These are phyloP conservation scores for Moesziomyces sp. DNA, from an alignment of 1,284 basidiomycete genomes.

Conservation along the genomic window DNA sequence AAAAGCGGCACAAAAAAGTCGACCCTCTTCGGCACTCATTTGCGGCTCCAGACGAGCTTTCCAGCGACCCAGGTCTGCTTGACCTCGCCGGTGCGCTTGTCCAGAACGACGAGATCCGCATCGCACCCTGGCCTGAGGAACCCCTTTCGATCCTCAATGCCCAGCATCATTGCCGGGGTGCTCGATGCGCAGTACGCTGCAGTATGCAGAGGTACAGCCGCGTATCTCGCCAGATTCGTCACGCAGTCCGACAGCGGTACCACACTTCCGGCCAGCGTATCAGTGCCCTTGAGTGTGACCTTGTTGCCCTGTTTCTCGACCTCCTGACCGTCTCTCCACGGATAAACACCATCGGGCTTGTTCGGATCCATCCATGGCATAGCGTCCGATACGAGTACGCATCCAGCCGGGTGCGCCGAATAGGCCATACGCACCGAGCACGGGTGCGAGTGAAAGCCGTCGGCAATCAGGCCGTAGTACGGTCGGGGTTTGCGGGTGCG, in stretches of 20 bases:
- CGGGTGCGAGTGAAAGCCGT: conserved; percentile 89
- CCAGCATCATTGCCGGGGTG: conserved; percentile 83
- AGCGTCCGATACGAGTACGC: conserved; percentile 87
- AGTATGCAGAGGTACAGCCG: conserved; percentile 81
- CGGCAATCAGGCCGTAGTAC: conserved; percentile 86
- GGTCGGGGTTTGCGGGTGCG: conserved; percentile 67
- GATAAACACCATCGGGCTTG: conserved; percentile 82
- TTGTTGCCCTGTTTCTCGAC: conserved; percentile 83
- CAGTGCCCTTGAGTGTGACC: conserved; percentile 83
- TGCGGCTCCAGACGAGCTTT: conserved; percentile 59
- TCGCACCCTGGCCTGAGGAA: conserved; percentile 81
- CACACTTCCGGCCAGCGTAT: conserved; percentile 79
- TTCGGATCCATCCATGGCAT: conserved; percentile 87
- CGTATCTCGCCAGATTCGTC: conserved; percentile 83
- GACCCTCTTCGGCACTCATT: not conserved
- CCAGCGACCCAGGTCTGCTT: conserved; percentile 84
- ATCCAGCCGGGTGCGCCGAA: conserved; percentile 81
- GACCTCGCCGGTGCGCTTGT: conserved; percentile 77
- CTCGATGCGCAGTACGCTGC: conserved; percentile 85
- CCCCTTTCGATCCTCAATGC: conserved; percentile 80
- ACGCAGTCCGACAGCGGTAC: conserved; percentile 84
- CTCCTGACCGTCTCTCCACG: conserved; percentile 82
- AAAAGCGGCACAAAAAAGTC: no score
- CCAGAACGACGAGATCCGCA: conserved; percentile 79
- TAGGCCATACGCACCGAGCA: conserved; percentile 88